These are phyloP conservation scores for Kalmusia sp. DNA, from an alignment of 2,329 filamentous ascomycete genomes.

Conservation along the genomic window DNA sequence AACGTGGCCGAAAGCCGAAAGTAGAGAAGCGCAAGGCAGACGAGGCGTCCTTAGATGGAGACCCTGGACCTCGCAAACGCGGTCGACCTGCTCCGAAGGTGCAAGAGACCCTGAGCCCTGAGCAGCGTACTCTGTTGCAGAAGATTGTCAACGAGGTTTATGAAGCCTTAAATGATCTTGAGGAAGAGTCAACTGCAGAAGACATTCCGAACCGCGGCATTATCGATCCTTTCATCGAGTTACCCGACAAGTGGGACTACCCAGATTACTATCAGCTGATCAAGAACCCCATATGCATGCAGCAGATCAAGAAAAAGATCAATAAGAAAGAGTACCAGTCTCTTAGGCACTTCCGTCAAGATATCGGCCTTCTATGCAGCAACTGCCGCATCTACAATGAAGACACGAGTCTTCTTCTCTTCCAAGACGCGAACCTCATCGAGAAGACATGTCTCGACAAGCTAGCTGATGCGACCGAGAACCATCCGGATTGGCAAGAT, in stretches of 20 bases:
- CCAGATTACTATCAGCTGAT: constrained; percentile 97
- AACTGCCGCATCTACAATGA: constrained; percentile 98
- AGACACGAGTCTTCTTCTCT: constrained; percentile 87
- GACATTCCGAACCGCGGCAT: constrained; percentile 74
- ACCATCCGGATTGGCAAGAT: constrained; percentile 64
- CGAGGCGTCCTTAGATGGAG: constrained; percentile 69
- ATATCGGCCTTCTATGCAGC: constrained; percentile 82
- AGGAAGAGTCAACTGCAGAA: constrained; percentile 72
- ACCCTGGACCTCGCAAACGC: constrained; percentile 70
- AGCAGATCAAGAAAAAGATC: constrained; percentile 91
- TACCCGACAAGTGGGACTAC: constrained; percentile 88
- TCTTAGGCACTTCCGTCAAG: constrained; percentile 79
- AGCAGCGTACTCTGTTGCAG: constrained; percentile 80
- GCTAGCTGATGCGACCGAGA: constrained; percentile 61
- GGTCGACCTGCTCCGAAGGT: constrained; percentile 71
- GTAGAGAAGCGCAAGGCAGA: constrained; percentile 89
- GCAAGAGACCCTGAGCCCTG: constrained; percentile 67
- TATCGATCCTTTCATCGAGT: constrained; percentile 91
- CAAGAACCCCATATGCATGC: constrained; percentile 91
- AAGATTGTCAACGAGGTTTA: constrained; percentile 78
- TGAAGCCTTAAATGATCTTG: constrained; percentile 81
- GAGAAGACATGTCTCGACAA: constrained; percentile 67
- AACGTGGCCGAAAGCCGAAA: constrained; percentile 79
- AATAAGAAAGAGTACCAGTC: constrained; percentile 92
- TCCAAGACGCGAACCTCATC: constrained; percentile 90